phyloP scores from a whole-genome alignment of 345 rosid species.

The Noccaea bulbosa region DNA sequence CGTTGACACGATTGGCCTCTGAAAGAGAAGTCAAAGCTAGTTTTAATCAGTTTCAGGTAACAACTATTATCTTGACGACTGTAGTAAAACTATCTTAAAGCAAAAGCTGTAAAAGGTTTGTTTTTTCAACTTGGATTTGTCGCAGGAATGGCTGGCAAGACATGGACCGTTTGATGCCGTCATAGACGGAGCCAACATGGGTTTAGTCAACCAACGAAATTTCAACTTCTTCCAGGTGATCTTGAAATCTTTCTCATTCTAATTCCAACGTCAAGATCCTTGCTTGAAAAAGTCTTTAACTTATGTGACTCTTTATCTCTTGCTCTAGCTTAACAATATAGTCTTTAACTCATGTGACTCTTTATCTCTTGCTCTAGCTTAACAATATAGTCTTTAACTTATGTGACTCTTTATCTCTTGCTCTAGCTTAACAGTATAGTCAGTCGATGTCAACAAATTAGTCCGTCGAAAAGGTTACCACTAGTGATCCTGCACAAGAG shows the following conservation, averaged over 20 bases:
- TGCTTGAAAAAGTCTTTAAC: conserved; percentile 5
- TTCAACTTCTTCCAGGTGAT: conserved; percentile 76
- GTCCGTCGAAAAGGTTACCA: conserved; percentile 77
- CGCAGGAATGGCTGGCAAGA: conserved; percentile 78
- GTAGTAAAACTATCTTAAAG: conserved; percentile 5
- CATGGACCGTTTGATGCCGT: conserved; percentile 98
- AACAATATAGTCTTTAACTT: conserved; percentile 49
- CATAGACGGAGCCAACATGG: conserved; percentile 86
- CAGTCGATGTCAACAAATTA: conserved; percentile 54
- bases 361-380: conserved; percentile 55
- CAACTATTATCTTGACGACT: neutral
- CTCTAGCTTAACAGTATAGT: conserved; percentile 71
- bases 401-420: conserved; percentile 9
- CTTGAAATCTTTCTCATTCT: conserved; percentile 14
- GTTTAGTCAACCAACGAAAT: conserved; percentile 55
- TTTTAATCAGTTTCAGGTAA: conserved; percentile 73
- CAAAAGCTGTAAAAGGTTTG: conserved; percentile 1
- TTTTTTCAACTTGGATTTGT: neutral
- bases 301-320: conserved; percentile 12
- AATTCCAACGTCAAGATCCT: conserved; percentile 9
- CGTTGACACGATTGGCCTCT: conserved; percentile 68
- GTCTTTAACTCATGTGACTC: conserved; percentile 36
- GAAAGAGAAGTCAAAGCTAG: conserved; percentile 62
- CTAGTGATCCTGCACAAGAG: conserved; percentile 77
- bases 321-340: conserved; percentile 64